phyloP scores from a whole-genome alignment of 768 basidiomycete species.

The Phylloporus sp. region DNA sequence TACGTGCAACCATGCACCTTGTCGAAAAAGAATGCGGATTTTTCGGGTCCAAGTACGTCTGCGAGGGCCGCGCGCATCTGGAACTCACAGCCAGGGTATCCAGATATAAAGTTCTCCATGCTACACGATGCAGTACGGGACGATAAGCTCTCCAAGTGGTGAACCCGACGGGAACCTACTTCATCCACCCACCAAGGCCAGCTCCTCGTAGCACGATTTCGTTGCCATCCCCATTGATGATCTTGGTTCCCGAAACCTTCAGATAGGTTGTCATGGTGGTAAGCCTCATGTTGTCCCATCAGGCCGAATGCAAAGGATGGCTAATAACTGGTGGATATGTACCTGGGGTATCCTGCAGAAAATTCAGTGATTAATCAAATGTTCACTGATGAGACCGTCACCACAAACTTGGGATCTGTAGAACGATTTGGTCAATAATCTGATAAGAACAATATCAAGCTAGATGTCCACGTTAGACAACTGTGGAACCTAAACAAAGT shows the following conservation, averaged over 20 bases:
- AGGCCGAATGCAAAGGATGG: too few species aligned
- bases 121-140: slow-evolving; percentile 42
- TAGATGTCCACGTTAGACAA: too few species aligned
- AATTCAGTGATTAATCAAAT: too few species aligned
- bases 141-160: neutral
- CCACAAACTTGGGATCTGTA: too few species aligned
- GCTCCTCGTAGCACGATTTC: slow-evolving; percentile 66
- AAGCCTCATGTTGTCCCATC: too few species aligned
- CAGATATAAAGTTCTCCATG: slow-evolving; percentile 78
- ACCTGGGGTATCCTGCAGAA: too few species aligned
- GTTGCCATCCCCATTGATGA: slow-evolving; percentile 54
- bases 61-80: slow-evolving; percentile 73
- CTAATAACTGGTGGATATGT: too few species aligned
- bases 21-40: slow-evolving; percentile 80
- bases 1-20: slow-evolving; percentile 42
- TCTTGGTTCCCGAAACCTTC: slow-evolving; percentile 53
- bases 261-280: slow-evolving; percentile 41
- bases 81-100: slow-evolving; percentile 78
- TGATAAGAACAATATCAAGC: too few species aligned
- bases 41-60: slow-evolving; percentile 58
- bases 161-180: slow-evolving; percentile 45
- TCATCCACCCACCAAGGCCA: slow-evolving; percentile 85
- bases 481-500: too few species aligned
- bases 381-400: too few species aligned
- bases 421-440: too few species aligned